Evolutionary conservation across 2,329 filamentous ascomycete genomes (phyloP), one percentile per base, ranked within the genome.

Genomic region (Botrytis byssoidea): DNA sequence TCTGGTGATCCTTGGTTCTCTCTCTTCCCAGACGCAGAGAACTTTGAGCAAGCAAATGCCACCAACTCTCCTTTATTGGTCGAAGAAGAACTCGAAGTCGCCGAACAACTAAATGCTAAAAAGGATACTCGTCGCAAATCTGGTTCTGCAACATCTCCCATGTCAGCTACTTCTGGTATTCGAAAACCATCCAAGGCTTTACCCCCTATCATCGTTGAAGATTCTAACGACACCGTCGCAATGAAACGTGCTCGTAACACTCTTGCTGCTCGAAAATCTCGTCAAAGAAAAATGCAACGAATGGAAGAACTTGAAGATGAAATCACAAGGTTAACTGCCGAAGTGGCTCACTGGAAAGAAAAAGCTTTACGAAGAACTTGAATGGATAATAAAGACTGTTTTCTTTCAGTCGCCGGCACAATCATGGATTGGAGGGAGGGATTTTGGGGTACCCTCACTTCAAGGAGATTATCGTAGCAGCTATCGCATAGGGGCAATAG

Each of bases 211-310:
- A 85, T 92, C 75, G 88, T 94, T 55, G 89, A 91, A 42, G 93
- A 98, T 78, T 88, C 90, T 0, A 84, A 79, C 60, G 95, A 98
- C 80, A 88, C 88, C 16, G 82, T 92, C n/a, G 94, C 93, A 32
- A 89, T 95, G 87, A 98, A 98, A 90, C 93, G 95, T 82, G 95
- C 94, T 69, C 92, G 94, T 78, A 98, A 98, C 83, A 97, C 94
- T 14, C 88, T 97, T 82, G 95, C 95, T 29, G 95, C 95, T 79
- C 94, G 95, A 77, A 97, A 97, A 85, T 97, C 94, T 74, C 91
- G 95, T 70, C 91, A 94, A 80, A 91, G 94, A 77, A 97, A 97
- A 85, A 90, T 93, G 73, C 87, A 92, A 81, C 89, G 91, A 78
- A 86, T 95, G 75, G 90, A 93, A 73, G 89, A 90, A 74, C 86